These are phyloP conservation scores for Melampsora larici-populina DNA, from an alignment of 1,284 basidiomycete species.

Conservation along the genomic window DNA sequence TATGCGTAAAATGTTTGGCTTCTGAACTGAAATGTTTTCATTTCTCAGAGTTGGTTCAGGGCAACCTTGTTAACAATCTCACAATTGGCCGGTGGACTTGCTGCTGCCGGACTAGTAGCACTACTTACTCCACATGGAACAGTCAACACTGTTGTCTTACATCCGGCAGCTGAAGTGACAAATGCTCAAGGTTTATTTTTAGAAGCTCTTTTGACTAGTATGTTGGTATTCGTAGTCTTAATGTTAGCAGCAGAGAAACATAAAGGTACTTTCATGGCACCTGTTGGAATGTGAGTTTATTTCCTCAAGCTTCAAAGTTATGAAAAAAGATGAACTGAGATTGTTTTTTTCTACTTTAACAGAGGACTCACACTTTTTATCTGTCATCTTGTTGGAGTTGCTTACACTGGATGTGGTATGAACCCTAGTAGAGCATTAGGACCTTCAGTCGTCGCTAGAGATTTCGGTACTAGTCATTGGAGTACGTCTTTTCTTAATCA, in stretches of 20 bases:
- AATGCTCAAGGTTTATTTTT: constrained; percentile 46
- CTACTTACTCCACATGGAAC: constrained; percentile 42
- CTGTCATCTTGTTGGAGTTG: constrained; percentile 61
- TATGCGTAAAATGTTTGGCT: no score
- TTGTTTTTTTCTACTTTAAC: background rate
- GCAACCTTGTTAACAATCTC: constrained; percentile 36
- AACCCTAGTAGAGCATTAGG: constrained; percentile 74
- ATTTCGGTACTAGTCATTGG: constrained; percentile 65
- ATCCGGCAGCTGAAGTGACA: constrained; percentile 29
- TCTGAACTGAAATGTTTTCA: background rate
- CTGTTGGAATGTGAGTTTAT: constrained; percentile 61
- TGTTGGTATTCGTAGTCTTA: constrained; percentile 7
- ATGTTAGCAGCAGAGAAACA: constrained; percentile 57
- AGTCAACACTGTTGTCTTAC: constrained; percentile 40
- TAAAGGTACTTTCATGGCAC: constrained; percentile 67
- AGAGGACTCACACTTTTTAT: constrained; percentile 65
- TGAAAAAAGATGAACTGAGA: background rate
- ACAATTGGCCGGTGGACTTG: constrained; percentile 48
- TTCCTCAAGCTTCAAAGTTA: background rate
- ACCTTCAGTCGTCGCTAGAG: constrained; percentile 64
- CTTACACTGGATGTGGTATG: constrained; percentile 61
- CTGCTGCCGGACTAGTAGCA: constrained; percentile 45
- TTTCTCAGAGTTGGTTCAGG: background rate
- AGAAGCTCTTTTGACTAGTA: constrained; percentile 1
- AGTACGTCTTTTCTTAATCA: background rate